phyloP scores from a whole-genome alignment of 495 filamentous ascomycete genomes.

The Monascus purpureus region DNA sequence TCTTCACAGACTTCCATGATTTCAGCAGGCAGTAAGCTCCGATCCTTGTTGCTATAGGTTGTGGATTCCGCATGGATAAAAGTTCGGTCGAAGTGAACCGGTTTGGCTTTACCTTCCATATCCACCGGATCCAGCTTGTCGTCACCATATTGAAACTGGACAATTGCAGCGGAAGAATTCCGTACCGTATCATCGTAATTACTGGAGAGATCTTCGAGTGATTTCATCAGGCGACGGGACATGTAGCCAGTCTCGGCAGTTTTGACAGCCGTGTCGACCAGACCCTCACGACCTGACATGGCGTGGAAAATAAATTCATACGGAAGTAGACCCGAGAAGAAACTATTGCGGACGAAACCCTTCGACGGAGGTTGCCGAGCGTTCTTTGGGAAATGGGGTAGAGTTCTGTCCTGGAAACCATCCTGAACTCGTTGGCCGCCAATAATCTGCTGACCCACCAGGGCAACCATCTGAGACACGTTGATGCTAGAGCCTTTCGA shows the following conservation, averaged over 20 bases:
- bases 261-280: constrained; percentile 99
- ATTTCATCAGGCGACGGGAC: constrained; percentile 97
- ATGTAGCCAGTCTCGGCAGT: constrained; percentile 98
- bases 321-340: constrained; percentile 83
- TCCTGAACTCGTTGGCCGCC: constrained; percentile 83
- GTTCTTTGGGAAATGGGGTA: constrained; percentile 93
- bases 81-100: constrained; percentile 85
- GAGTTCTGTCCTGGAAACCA: constrained; percentile 87
- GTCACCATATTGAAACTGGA: constrained; percentile 95
- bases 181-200: constrained; percentile 91
- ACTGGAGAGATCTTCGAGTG: constrained; percentile 81
- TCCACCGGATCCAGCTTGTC: constrained; percentile 91
- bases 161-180: constrained; percentile 68
- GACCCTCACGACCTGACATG: constrained; percentile 93
- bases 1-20: constrained; percentile 50
- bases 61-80: constrained; percentile 70
- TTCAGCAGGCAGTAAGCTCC: constrained; percentile 56
- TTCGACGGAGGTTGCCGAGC: constrained; percentile 82
- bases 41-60: constrained; percentile 65
- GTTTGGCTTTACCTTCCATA: constrained; percentile 90
- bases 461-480: constrained; percentile 96
- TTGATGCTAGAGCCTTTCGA: constrained; percentile 96
- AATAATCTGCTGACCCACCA: constrained; percentile 97
- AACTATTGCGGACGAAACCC: constrained; percentile 93
- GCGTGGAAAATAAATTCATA: constrained; percentile 97